Evolutionary conservation across 2,329 filamentous ascomycete species (phyloP).

Genomic region (Fusarium cicatricum): DNA sequence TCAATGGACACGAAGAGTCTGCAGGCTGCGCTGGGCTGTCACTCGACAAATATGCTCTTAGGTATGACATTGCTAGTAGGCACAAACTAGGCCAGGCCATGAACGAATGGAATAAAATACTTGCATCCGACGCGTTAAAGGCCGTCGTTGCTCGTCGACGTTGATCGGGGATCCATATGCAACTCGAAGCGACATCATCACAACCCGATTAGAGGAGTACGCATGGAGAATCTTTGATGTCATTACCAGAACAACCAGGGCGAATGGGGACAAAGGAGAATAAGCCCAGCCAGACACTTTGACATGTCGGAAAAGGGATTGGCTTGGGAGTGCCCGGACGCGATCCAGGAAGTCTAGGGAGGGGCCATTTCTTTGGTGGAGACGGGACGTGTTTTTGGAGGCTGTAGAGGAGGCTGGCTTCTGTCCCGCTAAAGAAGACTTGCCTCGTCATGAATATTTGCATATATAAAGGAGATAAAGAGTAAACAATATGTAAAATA

Average conservation of each 20-base stretch:
- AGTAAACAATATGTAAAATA: background rate
- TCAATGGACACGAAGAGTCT: no score
- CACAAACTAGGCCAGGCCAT: no score
- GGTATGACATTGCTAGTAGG: no score
- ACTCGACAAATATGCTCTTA: no score
- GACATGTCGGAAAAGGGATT: slow-evolving; percentile 17
- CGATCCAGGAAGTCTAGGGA: slow-evolving; percentile 3
- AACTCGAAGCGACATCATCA: background rate
- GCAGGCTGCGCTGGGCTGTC: no score
- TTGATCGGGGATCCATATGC: no score
- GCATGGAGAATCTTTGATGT: background rate
- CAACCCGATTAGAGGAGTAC: no score
- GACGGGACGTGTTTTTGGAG: slow-evolving; percentile 28
- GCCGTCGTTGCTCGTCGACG: no score
- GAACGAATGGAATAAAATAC: no score
- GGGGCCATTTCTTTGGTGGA: slow-evolving; percentile 23
- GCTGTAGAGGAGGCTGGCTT: slow-evolving; percentile 23
- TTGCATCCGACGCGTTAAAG: no score
- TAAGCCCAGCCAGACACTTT: slow-evolving; percentile 12
- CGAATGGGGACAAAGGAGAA: slow-evolving; percentile 12
- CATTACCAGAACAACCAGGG: background rate
- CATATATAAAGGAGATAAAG: background rate
- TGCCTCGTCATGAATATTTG: background rate
- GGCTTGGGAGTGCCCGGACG: slow-evolving; percentile 25
- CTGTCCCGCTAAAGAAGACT: slow-evolving; percentile 3